These are phyloP conservation scores for Trichophyton simii DNA, from an alignment of 2,329 filamentous ascomycete genomes.

Conservation along the genomic window DNA sequence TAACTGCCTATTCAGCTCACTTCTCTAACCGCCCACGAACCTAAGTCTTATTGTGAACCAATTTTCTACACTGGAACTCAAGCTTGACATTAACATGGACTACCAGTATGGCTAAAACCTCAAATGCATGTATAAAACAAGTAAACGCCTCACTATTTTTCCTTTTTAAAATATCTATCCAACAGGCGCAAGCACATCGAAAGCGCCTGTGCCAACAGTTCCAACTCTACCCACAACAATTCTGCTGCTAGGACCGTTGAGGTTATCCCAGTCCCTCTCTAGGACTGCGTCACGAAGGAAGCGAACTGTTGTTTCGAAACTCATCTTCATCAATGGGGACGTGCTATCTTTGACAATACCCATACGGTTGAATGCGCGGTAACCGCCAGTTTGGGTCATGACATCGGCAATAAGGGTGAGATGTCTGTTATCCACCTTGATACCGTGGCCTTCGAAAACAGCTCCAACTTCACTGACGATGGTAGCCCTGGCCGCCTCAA, in stretches of 20 bases:
- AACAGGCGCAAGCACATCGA: slow-evolving; percentile 62
- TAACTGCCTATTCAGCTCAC: too few species aligned
- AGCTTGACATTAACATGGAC: neutral
- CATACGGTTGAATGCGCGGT: slow-evolving; percentile 83
- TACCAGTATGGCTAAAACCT: neutral
- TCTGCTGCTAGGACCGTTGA: slow-evolving; percentile 71
- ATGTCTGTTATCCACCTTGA: slow-evolving; percentile 82
- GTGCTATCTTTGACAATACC: slow-evolving; percentile 68
- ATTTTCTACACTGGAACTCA: neutral
- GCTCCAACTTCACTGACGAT: slow-evolving; percentile 76
- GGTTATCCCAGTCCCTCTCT: slow-evolving; percentile 79
- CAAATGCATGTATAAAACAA: neutral
- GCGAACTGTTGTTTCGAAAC: slow-evolving; percentile 90
- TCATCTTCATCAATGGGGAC: slow-evolving; percentile 96
- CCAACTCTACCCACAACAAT: slow-evolving; percentile 78
- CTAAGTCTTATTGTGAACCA: too few species aligned
- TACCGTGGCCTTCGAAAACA: slow-evolving; percentile 85
- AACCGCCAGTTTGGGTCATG: slow-evolving; percentile 89
- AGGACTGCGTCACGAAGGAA: slow-evolving; percentile 88
- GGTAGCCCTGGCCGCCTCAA: slow-evolving; percentile 77
- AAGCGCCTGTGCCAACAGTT: slow-evolving; percentile 76
- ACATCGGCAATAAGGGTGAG: slow-evolving; percentile 91
- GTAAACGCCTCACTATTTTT: neutral
- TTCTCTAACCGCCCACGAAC: too few species aligned
- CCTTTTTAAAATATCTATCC: slow-evolving; percentile 19